Percentiles rank a stretch among this genome's conserved stretches.
These are phyloP conservation scores for Trametes sanguinea DNA, from an alignment of 768 basidiomycete genomes.

Conservation along the genomic window DNA sequence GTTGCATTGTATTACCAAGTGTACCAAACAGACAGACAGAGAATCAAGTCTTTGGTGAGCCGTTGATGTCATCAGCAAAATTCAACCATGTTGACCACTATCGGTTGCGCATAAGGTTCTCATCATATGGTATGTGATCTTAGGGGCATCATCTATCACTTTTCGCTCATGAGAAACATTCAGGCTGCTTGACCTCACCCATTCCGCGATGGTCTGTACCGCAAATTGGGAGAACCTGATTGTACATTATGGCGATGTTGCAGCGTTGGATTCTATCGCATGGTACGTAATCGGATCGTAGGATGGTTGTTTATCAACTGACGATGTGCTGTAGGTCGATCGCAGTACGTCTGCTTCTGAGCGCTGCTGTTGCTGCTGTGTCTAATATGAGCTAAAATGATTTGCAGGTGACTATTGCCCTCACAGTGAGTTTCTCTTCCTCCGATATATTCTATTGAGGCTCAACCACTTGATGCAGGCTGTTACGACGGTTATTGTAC, in stretches of 20 bases:
- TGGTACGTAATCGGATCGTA: conserved; percentile 1
- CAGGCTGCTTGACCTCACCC: conserved; percentile 18
- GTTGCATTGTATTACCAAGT: conserved; percentile 17
- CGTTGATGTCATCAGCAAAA: not conserved
- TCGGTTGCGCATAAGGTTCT: conserved; percentile 2
- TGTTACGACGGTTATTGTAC: conserved; percentile 29
- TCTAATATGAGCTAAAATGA: not conserved
- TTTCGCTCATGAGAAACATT: not conserved
- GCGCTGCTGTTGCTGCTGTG: not conserved
- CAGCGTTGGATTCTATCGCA: conserved; percentile 11
- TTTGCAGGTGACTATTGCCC: conserved; percentile 14
- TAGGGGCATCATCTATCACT: not conserved
- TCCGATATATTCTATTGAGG: not conserved
- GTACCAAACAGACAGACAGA: conserved; percentile 19
- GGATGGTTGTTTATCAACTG: not conserved
- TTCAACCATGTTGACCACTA: not conserved
- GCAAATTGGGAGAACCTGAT: conserved; percentile 26
- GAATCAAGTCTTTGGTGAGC: conserved; percentile 16
- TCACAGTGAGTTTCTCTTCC: conserved; percentile 16
- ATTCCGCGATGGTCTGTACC: conserved; percentile 21
- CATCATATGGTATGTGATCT: not conserved
- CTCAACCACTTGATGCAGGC: conserved; percentile 17
- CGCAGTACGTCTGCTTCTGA: not conserved
- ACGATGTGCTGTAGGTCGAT: not conserved
- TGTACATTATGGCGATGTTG: conserved; percentile 18